Conservation (phyloP, 345 rosid genomes). For the Microthlaspi erraticum region DNA sequence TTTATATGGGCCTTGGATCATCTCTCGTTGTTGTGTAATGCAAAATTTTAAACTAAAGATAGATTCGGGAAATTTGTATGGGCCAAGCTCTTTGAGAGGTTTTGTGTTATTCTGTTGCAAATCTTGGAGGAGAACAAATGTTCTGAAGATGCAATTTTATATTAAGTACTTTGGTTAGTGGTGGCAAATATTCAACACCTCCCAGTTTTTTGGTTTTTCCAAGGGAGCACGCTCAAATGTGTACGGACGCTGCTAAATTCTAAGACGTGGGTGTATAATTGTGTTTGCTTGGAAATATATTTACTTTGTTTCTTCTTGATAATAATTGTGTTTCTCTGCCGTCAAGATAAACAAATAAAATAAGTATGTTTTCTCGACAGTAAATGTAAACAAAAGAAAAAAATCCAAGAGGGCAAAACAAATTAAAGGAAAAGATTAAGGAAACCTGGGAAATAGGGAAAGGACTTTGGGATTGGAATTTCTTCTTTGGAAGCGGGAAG, state of each 20-base stretch:
- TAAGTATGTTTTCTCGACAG: too few species aligned
- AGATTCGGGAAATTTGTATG: neutral
- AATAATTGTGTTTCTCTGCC: constrained; percentile 22
- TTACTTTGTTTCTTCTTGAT: neutral
- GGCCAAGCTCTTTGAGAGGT: neutral
- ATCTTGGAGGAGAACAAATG: neutral
- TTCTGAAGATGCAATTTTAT: neutral
- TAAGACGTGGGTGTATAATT: constrained; percentile 25
- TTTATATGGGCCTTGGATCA: neutral
- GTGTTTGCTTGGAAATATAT: neutral
- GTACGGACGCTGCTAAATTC: neutral
- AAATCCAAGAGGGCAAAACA: neutral
- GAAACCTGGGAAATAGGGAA: constrained; percentile 44
- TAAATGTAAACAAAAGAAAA: too few species aligned
- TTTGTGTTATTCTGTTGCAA: neutral
- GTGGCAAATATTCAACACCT: neutral
- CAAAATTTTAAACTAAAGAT: neutral
- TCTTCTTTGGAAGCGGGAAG: constrained; percentile 34
- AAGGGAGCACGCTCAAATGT: neutral
- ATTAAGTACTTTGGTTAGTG: neutral
- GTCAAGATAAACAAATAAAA: neutral
- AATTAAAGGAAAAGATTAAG: constrained; percentile 36
- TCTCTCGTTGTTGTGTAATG: neutral
- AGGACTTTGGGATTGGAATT: constrained; percentile 30
- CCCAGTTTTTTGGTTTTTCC: neutral